phyloP scores from a whole-genome alignment of 805 yeast species.

The Hanseniaspora jakobsenii region DNA sequence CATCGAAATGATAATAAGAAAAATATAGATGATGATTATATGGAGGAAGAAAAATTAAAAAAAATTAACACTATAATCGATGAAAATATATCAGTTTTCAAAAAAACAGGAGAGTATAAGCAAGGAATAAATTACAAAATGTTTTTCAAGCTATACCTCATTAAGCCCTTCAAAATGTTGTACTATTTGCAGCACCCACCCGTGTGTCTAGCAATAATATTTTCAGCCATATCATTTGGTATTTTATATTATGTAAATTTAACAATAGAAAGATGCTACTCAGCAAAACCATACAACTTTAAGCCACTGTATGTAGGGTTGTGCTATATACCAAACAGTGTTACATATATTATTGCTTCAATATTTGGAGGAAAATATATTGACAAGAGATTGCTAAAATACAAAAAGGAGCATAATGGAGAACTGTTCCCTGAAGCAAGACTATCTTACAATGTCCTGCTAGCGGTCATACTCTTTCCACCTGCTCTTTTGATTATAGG shows the following conservation, averaged over 20 bases:
- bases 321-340: constrained; percentile 71
- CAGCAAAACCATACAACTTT: constrained; percentile 59
- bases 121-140: constrained; percentile 22
- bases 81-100: constrained; percentile 8
- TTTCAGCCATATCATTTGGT: constrained; percentile 61
- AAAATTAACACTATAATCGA: constrained; percentile 19
- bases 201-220: constrained; percentile 50
- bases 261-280: constrained; percentile 53
- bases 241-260: constrained; percentile 62
- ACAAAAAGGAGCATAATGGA: constrained; percentile 45
- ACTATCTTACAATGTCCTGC: constrained; percentile 57
- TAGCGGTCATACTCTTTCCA: constrained; percentile 53
- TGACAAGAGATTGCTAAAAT: constrained; percentile 46
- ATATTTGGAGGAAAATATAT: constrained; percentile 74
- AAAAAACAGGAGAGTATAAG: constrained; percentile 16
- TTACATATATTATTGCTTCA: constrained; percentile 63
- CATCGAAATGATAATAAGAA: constrained; percentile 21
- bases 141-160: constrained; percentile 36
- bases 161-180: constrained; percentile 52
- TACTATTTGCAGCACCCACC: constrained; percentile 60
- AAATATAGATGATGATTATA: background rate
- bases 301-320: constrained; percentile 55
- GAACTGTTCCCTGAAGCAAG: constrained; percentile 64
- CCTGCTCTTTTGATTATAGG: constrained; percentile 63
- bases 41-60: constrained; percentile 5